These are phyloP conservation scores for Lasiodiplodia hormozganensis DNA, from an alignment of 2,329 filamentous ascomycete genomes.

Conservation along the genomic window DNA sequence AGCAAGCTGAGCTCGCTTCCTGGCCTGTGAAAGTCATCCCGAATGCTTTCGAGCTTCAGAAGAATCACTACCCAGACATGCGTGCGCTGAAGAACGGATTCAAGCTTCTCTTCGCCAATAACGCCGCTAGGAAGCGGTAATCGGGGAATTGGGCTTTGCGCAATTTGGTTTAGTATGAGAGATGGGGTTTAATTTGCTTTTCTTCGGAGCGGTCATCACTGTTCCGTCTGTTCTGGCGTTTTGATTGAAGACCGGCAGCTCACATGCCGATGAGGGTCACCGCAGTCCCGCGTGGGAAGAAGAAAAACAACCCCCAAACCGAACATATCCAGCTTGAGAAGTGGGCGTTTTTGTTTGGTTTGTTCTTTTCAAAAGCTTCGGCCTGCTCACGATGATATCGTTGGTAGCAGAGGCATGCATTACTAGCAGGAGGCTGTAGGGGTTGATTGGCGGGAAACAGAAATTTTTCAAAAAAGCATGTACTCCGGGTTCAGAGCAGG, in stretches of 20 bases:
- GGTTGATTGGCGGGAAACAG: background rate
- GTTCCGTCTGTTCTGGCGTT: constrained; percentile 16
- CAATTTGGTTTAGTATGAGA: background rate
- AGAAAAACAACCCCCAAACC: background rate
- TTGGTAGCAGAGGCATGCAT: background rate
- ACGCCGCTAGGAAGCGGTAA: constrained; percentile 22
- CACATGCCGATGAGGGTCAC: background rate
- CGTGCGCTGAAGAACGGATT: constrained; percentile 95
- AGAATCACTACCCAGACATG: constrained; percentile 92
- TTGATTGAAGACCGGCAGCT: constrained; percentile 8
- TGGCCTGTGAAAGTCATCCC: constrained; percentile 92
- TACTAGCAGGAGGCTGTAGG: background rate
- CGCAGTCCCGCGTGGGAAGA: background rate
- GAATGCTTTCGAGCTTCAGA: constrained; percentile 89
- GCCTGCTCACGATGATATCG: background rate
- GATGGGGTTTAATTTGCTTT: background rate
- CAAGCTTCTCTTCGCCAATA: constrained; percentile 77
- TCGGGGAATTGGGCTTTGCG: background rate
- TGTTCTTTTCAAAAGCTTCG: constrained; percentile 3
- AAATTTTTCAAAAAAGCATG: constrained; percentile 12
- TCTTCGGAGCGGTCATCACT: background rate
- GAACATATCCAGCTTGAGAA: background rate
- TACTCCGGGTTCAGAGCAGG: constrained; percentile 1
- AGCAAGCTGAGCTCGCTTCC: constrained; percentile 72
- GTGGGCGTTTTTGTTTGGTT: background rate